These are phyloP conservation scores for Liriodendron chinense DNA, from an alignment of 164 flowering plant species.

Conservation along the genomic window DNA sequence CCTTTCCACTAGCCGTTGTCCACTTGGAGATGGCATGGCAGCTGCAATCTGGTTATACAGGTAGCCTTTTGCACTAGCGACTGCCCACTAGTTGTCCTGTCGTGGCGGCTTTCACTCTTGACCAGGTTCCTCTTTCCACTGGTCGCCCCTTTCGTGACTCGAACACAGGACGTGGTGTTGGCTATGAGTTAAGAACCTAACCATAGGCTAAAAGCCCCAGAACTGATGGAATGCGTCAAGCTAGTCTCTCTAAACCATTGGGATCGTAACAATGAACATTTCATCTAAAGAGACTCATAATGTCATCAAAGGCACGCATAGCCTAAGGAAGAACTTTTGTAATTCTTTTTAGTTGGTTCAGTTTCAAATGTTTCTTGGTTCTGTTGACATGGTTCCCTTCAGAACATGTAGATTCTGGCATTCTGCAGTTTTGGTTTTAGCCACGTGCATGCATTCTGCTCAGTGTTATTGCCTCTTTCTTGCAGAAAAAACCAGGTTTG, in stretches of 20 bases:
- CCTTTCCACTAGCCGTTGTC: too few relatives aligned
- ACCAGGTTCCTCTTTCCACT: too few relatives aligned
- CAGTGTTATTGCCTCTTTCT: background rate
- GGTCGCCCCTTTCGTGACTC: too few relatives aligned
- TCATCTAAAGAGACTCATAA: background rate
- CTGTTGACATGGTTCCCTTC: background rate
- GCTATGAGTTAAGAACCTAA: too few relatives aligned
- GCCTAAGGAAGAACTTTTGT: background rate
- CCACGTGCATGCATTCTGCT: background rate
- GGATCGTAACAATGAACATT: background rate
- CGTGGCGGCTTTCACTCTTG: too few relatives aligned
- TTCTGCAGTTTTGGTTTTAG: background rate
- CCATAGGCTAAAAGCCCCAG: too few relatives aligned
- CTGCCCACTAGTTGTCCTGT: too few relatives aligned
- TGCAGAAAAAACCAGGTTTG: conserved; percentile 75
- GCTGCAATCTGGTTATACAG: too few relatives aligned
- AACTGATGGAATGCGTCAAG: background rate
- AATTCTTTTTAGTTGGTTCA: background rate
- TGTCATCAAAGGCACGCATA: background rate
- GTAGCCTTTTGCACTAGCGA: too few relatives aligned
- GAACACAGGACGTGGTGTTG: too few relatives aligned
- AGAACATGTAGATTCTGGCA: background rate
- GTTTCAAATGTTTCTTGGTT: background rate
- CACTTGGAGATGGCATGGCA: too few relatives aligned
- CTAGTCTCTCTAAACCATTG: background rate